Percentiles rank a stretch among this genome's conserved stretches.
These are phyloP conservation scores for Erigeron philadelphicus DNA, from an alignment of 140 eudicot genomes.

Conservation along the genomic window DNA sequence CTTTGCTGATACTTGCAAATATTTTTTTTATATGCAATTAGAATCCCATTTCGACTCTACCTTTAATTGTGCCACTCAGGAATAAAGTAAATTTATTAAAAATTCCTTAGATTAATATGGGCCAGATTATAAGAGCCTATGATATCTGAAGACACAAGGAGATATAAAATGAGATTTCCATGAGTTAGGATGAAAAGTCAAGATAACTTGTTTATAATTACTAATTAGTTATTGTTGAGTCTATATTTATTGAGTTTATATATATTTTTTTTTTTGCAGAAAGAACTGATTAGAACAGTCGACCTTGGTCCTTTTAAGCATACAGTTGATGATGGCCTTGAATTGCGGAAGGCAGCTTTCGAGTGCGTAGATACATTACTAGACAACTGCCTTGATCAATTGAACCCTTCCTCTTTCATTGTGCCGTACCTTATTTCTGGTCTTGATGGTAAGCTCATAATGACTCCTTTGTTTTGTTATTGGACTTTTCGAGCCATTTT, in stretches of 20 bases:
- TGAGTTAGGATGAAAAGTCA: slow-evolving; percentile 1
- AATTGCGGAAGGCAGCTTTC: slow-evolving; percentile 97
- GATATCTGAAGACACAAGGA: not conserved
- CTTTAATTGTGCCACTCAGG: not conserved
- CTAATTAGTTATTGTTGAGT: not conserved
- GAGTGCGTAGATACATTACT: slow-evolving; percentile 96
- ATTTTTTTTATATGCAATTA: not conserved
- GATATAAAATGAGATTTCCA: not conserved
- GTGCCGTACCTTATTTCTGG: slow-evolving; percentile 92
- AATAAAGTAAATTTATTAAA: not conserved
- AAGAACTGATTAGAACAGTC: slow-evolving; percentile 92
- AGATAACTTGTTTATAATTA: not conserved
- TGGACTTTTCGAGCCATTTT: not conserved
- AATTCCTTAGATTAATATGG: not conserved
- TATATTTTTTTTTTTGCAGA: slow-evolving; percentile 50
- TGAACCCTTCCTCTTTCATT: slow-evolving; percentile 91
- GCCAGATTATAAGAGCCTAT: slow-evolving; percentile 8
- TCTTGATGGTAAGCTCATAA: slow-evolving; percentile 67
- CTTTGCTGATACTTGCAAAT: not conserved
- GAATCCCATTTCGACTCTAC: not conserved
- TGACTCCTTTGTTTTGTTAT: not conserved
- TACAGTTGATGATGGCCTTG: slow-evolving; percentile 97
- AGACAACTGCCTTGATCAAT: slow-evolving; percentile 93
- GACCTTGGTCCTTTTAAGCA: slow-evolving; percentile 99
- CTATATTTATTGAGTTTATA: slow-evolving; percentile 12